Conservation (phyloP, 108 stramenopile genomes). For the Fragilaria crotonensis region DNA sequence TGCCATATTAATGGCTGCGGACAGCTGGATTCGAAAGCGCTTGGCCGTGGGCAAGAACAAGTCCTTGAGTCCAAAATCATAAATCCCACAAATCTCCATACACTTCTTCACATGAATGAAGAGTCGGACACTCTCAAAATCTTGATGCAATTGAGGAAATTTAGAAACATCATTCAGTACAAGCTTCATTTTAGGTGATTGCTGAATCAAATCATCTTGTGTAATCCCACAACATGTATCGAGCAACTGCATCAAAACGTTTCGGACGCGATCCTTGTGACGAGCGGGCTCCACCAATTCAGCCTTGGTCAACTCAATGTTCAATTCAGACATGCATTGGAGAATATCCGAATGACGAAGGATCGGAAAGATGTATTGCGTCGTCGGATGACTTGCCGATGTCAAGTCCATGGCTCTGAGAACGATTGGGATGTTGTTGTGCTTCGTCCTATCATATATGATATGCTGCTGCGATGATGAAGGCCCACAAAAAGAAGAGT, state of each 20-base stretch:
- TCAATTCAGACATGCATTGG: slow-evolving; percentile 74
- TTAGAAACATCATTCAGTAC: slow-evolving; percentile 9
- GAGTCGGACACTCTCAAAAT: slow-evolving; percentile 73
- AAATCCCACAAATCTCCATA: slow-evolving; percentile 78
- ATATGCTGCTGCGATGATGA: too few relatives aligned
- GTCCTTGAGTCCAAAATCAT: slow-evolving; percentile 89
- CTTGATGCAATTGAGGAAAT: slow-evolving; percentile 82
- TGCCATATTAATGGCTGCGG: slow-evolving; percentile 91
- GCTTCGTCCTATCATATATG: too few relatives aligned
- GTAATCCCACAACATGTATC: slow-evolving; percentile 52
- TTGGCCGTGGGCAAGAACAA: slow-evolving; percentile 56
- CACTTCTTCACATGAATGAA: slow-evolving; percentile 65
- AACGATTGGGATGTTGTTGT: too few relatives aligned
- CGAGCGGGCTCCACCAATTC: slow-evolving; percentile 76
- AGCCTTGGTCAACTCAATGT: slow-evolving; percentile 61
- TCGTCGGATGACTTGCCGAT: slow-evolving; percentile 1
- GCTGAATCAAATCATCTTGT: slow-evolving; percentile 31
- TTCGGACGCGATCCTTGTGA: slow-evolving; percentile 70
- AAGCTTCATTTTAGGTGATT: not conserved
- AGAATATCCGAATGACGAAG: slow-evolving; percentile 79
- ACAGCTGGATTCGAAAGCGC: slow-evolving; percentile 80
- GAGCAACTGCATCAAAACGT: slow-evolving; percentile 63
- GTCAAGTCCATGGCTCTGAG: slow-evolving; percentile 9
- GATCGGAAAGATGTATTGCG: slow-evolving; percentile 63
- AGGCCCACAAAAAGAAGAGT: too few relatives aligned